Conservation (phyloP, 495 filamentous ascomycete genomes). For the Tuber borchii region DNA sequence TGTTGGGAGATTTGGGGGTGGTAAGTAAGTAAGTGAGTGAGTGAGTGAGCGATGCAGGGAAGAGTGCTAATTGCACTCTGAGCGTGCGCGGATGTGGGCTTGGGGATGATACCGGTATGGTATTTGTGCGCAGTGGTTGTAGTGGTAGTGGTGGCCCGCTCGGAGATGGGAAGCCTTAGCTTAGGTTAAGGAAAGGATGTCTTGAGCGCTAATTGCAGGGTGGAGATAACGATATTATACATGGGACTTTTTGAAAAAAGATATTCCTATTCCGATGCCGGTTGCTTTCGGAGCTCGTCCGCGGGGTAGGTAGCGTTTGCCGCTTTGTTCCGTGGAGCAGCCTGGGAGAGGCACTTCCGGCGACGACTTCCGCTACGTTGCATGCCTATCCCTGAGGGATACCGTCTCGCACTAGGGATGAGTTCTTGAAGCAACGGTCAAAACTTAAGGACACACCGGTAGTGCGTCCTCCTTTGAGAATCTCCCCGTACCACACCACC, state of each 20-base stretch:
- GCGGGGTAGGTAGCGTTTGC: no score
- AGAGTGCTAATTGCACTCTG: not conserved
- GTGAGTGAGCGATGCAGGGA: no score
- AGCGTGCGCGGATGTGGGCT: not conserved
- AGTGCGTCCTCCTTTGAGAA: no score
- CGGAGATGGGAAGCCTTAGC: not conserved
- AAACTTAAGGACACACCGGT: no score
- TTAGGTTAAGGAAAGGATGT: not conserved
- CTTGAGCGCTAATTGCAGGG: not conserved
- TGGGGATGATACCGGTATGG: not conserved
- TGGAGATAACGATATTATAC: not conserved
- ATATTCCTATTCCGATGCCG: not conserved
- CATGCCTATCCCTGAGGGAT: no score
- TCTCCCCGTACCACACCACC: no score
- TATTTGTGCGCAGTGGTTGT: not conserved
- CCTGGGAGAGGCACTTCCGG: no score
- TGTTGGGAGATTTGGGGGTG: not conserved
- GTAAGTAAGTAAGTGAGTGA: not conserved
- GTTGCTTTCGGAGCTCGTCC: not conserved
- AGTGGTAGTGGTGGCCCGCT: not conserved
- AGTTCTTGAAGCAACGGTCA: no score
- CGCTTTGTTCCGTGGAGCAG: no score
- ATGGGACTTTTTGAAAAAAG: not conserved
- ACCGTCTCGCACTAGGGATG: no score
- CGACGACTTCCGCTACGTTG: no score